phyloP scores from a whole-genome alignment of 352 stramenopile species.

The Pythium chondricola region DNA sequence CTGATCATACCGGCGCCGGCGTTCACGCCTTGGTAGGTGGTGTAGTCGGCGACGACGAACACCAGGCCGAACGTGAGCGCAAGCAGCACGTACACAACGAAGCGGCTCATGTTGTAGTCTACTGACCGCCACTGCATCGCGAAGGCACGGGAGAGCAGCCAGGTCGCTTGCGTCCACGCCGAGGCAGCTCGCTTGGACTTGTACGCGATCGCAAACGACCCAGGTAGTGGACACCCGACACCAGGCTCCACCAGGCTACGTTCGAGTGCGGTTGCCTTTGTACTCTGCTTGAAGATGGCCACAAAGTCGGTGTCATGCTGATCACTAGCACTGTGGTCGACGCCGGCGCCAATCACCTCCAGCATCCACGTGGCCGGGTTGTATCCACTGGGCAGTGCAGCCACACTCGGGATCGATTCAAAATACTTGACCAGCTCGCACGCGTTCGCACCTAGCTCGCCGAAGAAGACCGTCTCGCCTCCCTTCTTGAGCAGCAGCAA shows the following conservation, averaged over 20 bases:
- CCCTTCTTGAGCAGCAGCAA: conserved; percentile 17
- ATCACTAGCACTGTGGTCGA: too few relatives aligned
- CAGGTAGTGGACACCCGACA: conserved; percentile 1
- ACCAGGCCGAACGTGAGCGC: conserved; percentile 55
- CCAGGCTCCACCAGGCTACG: conserved; percentile 1
- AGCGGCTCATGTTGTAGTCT: conserved; percentile 56
- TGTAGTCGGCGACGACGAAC: conserved; percentile 24
- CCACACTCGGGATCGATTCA: too few relatives aligned
- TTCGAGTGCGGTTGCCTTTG: conserved; percentile 6
- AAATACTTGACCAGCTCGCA: conserved; percentile 38
- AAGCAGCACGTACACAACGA: conserved; percentile 45
- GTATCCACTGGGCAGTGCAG: too few relatives aligned
- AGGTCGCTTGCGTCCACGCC: conserved; percentile 16
- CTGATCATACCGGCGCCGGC: conserved; percentile 59
- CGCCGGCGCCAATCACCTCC: too few relatives aligned
- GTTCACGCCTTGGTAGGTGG: conserved; percentile 22
- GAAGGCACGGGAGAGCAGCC: conserved; percentile 10
- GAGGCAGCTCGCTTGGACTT: conserved; percentile 10
- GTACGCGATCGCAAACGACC: conserved; percentile 10
- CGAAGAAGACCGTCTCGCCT: background rate
- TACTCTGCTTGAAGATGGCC: conserved; percentile 9
- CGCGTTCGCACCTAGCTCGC: conserved; percentile 34
- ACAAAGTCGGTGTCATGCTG: conserved; percentile 18
- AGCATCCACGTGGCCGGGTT: too few relatives aligned
- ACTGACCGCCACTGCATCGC: conserved; percentile 28